Percentiles rank a stretch among this genome's conserved stretches.
phyloP scores from a whole-genome alignment of 495 filamentous ascomycete species.

The Emericellopsis terricola region DNA sequence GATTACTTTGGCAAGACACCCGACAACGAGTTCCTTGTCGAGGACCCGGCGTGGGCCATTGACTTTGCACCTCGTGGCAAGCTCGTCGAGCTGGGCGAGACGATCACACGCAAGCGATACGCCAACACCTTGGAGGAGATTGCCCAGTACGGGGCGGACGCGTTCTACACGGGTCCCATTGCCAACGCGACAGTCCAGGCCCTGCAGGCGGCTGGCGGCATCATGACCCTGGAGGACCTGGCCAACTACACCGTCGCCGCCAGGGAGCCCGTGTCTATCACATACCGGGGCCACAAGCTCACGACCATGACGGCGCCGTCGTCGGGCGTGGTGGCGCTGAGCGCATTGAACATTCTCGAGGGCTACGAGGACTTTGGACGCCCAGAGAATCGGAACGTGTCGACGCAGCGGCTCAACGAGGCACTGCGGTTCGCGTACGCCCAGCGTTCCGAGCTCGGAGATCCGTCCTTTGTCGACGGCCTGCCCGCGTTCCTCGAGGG shows the following conservation, averaged over 20 bases:
- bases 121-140: slow-evolving; percentile 58
- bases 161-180: slow-evolving; percentile 54
- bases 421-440: slow-evolving; percentile 66
- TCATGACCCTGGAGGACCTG: slow-evolving; percentile 62
- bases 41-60: slow-evolving; percentile 54
- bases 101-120: slow-evolving; percentile 53
- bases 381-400: slow-evolving; percentile 36
- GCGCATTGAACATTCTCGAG: slow-evolving; percentile 49
- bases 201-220: slow-evolving; percentile 41
- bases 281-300: slow-evolving; percentile 51
- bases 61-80: slow-evolving; percentile 62
- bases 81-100: slow-evolving; percentile 43
- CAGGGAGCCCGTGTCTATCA: slow-evolving; percentile 37
- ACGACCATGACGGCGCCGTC: slow-evolving; percentile 48
- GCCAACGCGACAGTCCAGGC: slow-evolving; percentile 53
- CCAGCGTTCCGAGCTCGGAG: slow-evolving; percentile 46
- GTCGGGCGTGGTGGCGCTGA: slow-evolving; percentile 45
- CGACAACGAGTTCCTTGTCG: slow-evolving; percentile 33
- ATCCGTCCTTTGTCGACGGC: slow-evolving; percentile 49
- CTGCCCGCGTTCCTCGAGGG: slow-evolving; percentile 42
- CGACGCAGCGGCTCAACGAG: slow-evolving; percentile 60
- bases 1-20: slow-evolving; percentile 32
- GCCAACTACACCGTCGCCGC: slow-evolving; percentile 47
- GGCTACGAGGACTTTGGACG: slow-evolving; percentile 43
- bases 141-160: slow-evolving; percentile 42